Evolutionary conservation across 345 rosid genomes (phyloP).

Genomic region (Citrus hindsii): DNA sequence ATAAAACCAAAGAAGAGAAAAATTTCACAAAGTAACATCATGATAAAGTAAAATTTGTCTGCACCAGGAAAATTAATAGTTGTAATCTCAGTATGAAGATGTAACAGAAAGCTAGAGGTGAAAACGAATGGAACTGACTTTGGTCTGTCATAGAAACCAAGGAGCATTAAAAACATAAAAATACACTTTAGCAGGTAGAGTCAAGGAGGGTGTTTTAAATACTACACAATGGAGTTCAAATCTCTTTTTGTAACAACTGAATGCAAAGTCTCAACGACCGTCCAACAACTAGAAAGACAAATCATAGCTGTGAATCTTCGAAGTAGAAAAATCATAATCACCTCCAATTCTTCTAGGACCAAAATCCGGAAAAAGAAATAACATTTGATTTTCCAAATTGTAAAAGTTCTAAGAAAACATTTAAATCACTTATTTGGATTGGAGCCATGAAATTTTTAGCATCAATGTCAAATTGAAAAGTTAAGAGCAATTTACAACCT

Average conservation of each 20-base stretch:
- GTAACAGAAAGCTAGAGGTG: background rate
- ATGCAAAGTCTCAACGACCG: background rate
- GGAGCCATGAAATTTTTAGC: background rate
- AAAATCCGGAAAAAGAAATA: background rate
- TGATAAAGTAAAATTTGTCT: background rate
- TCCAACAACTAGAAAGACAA: background rate
- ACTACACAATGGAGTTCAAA: no score
- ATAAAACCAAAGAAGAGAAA: background rate
- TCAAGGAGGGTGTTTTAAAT: background rate
- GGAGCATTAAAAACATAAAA: background rate
- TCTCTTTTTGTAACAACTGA: no score
- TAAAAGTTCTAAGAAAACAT: background rate
- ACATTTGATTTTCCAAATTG: background rate
- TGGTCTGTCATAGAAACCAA: background rate
- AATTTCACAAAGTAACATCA: background rate
- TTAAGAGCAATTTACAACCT: background rate
- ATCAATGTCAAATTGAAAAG: background rate
- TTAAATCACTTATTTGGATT: background rate
- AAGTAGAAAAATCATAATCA: background rate
- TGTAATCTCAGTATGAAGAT: no score
- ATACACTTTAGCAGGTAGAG: background rate
- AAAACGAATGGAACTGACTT: background rate
- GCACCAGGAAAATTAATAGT: background rate
- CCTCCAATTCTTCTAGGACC: background rate
- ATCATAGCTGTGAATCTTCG: background rate